Conservation (phyloP, 2,329 filamentous ascomycete species). For the Salinomyces thailandicus region DNA sequence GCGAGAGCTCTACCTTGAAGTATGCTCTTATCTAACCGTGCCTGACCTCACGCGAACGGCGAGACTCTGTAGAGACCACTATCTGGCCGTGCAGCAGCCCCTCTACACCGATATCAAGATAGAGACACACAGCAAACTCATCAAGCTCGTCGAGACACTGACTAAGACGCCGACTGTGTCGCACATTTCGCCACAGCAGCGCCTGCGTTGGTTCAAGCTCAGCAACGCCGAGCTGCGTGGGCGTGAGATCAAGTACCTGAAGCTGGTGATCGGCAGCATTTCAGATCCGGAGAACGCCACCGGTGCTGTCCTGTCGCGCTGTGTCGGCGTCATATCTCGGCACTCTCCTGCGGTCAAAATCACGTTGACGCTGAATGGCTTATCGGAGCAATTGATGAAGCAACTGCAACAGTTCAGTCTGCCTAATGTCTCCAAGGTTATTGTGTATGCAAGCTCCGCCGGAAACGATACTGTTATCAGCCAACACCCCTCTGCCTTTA, state of each 20-base stretch:
- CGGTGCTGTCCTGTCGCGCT: slow-evolving; percentile 8
- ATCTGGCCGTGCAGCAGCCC: slow-evolving; percentile 14
- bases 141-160: slow-evolving; percentile 11
- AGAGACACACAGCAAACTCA: slow-evolving; percentile 6
- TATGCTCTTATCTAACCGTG: slow-evolving; percentile 10
- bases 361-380: slow-evolving; percentile 7
- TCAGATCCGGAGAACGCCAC: slow-evolving; percentile 2
- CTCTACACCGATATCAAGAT: slow-evolving; percentile 11
- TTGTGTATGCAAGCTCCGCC: slow-evolving; percentile 5
- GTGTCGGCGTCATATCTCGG: slow-evolving; percentile 11
- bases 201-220: slow-evolving; percentile 12
- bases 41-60: slow-evolving; percentile 10
- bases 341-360: slow-evolving; percentile 8
- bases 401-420: slow-evolving; percentile 9
- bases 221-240: slow-evolving; percentile 13
- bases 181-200: slow-evolving; percentile 10
- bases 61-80: slow-evolving; percentile 10
- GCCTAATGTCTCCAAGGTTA: slow-evolving; percentile 9
- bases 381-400: slow-evolving; percentile 3
- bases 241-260: slow-evolving; percentile 11
- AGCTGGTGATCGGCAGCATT: slow-evolving; percentile 5
- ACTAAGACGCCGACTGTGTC: slow-evolving; percentile 10
- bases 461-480: background rate
- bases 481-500: background rate
- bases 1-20: slow-evolving; percentile 15